A percentile compares a stretch with the other conserved stretches of the same genome.
These are phyloP conservation scores for Butyriboletus loyo DNA, from an alignment of 768 basidiomycete genomes.

Conservation along the genomic window DNA sequence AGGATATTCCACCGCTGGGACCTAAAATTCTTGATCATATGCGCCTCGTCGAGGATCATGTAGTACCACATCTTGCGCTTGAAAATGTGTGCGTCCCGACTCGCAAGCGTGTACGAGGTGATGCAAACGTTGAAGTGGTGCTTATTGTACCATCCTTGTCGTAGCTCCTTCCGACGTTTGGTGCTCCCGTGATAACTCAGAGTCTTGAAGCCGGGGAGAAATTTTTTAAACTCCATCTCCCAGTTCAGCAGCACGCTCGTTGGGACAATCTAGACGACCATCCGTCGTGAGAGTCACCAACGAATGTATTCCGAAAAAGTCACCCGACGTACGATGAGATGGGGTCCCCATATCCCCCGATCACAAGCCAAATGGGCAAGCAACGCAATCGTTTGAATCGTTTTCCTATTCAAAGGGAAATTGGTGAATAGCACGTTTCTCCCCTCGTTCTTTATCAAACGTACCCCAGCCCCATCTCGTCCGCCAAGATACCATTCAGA, in stretches of 20 bases:
- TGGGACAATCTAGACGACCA: conserved; percentile 62
- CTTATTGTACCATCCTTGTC: conserved; percentile 88
- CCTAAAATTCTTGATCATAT: conserved; percentile 97
- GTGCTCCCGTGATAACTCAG: conserved; percentile 88
- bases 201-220: conserved; percentile 83
- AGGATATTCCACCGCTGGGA: conserved; percentile 92
- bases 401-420: conserved; percentile 56
- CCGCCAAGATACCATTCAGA: conserved; percentile 81
- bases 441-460: conserved; percentile 24
- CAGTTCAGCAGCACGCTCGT: conserved; percentile 94
- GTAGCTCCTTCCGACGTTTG: conserved; percentile 85
- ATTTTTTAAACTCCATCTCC: conserved; percentile 97
- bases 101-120: conserved; percentile 91
- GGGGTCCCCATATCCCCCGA: conserved; percentile 88
- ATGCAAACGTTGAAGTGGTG: conserved; percentile 92
- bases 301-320: neutral
- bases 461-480: conserved; percentile 94
- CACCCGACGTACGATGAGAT: conserved; percentile 63
- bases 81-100: conserved; percentile 86
- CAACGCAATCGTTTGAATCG: conserved; percentile 93
- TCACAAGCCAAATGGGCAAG: conserved; percentile 91
- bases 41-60: conserved; percentile 94
- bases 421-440: neutral
- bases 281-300: neutral
- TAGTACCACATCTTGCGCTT: conserved; percentile 94